phyloP scores from a whole-genome alignment of 495 filamentous ascomycete species.

The Penicillium arizonense region DNA sequence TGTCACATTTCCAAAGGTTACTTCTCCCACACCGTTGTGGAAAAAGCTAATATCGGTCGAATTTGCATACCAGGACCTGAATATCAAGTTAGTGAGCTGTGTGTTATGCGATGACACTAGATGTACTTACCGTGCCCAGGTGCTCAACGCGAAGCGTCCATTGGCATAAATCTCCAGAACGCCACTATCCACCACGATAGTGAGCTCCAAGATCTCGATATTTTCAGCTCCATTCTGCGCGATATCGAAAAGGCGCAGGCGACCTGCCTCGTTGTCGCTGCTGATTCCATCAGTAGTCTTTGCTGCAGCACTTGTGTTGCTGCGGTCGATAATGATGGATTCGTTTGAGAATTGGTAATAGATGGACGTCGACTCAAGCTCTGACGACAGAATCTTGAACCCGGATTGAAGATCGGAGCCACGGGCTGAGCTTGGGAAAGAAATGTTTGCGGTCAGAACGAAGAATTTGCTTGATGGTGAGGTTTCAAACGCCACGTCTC shows the following conservation, averaged over 20 bases:
- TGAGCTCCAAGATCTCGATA: slow-evolving; percentile 19
- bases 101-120: neutral
- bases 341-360: slow-evolving; percentile 27
- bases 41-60: slow-evolving; percentile 22
- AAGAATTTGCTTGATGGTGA: slow-evolving; percentile 16
- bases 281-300: slow-evolving; percentile 16
- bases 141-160: slow-evolving; percentile 18
- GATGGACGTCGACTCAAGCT: slow-evolving; percentile 14
- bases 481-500: slow-evolving; percentile 8
- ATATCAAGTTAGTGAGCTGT: neutral
- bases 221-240: neutral
- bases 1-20: slow-evolving; percentile 10
- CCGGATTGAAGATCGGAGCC: slow-evolving; percentile 13
- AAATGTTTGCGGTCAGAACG: slow-evolving; percentile 9
- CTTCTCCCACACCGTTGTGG: slow-evolving; percentile 17
- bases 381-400: slow-evolving; percentile 19
- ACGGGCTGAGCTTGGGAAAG: slow-evolving; percentile 15
- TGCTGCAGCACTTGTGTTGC: slow-evolving; percentile 19
- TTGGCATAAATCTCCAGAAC: slow-evolving; percentile 24
- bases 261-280: slow-evolving; percentile 11
- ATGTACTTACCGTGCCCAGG: slow-evolving; percentile 17
- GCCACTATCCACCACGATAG: slow-evolving; percentile 17
- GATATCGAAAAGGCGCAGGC: slow-evolving; percentile 18
- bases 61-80: slow-evolving; percentile 23
- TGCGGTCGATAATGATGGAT: slow-evolving; percentile 20